Evolutionary conservation across 257 asterid genomes (phyloP), one percentile per base, ranked within the genome.

Genomic region (Scutellaria baicalensis): DNA sequence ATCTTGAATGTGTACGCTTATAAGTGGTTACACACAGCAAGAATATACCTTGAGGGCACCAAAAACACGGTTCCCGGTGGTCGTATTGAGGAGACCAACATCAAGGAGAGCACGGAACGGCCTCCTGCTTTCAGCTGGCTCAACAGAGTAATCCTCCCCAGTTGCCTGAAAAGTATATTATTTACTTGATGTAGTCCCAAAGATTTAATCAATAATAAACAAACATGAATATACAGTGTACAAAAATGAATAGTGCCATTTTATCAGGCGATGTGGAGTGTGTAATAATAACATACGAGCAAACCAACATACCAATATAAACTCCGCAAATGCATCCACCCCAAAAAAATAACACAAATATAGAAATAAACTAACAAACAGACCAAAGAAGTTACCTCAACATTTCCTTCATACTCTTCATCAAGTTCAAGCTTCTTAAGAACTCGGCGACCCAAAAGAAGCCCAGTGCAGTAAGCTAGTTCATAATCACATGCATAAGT

Each of bases 71-170:
- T 93, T 90, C 1, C 98, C 97, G 0, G 98, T 90, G 18, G 97
- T 93, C 13, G 98, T 93, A 50, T 73, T 76, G n/a, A 93, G 0
- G 60, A 90, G 98, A 18, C 98, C 98, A 72, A 90, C 98, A 76
- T 90, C 97, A 44, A 93, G 79, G 55, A 93, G 97, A 5, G 96
- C 97, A 67, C 98, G 96, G 88, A 93, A 90, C 0, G 97, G 98
- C 82, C 97, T 88, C 78, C 98, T 85, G 78, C 62, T 81, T 13
- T 93, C 97, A 43, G 87, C 85, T 13, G 93, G 95, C 68, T 93
- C 98, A 61, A 93, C 97, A 6, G 96, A 86, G 73, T 76, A 92
- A 80, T 92, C 97, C 78, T 90, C 97, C n/a, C 97, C 98, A 57
- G 84, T 86, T 7, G 96, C 98, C 97, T 93, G 75, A 47, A 62